Percentiles rank a stretch among this genome's conserved stretches.
These are phyloP conservation scores for Huntiella savannae DNA, from an alignment of 2,329 filamentous ascomycete species.

Conservation along the genomic window DNA sequence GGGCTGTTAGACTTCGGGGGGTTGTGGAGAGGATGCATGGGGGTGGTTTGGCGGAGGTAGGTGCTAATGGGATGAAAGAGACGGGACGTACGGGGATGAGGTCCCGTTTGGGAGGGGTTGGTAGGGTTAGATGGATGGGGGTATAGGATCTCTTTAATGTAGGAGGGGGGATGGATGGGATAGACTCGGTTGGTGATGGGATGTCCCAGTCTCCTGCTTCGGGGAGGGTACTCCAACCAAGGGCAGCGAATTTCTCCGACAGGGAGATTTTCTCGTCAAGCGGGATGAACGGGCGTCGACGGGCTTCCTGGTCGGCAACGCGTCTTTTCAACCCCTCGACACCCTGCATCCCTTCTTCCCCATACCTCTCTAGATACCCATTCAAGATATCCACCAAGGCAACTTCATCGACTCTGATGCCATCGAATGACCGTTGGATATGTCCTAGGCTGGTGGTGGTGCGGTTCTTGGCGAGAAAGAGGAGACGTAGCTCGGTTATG, in stretches of 20 bases:
- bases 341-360: constrained; percentile 16
- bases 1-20: constrained; percentile 4
- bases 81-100: constrained; percentile 1
- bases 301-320: no score
- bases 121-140: no score
- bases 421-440: constrained; percentile 36
- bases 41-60: constrained; percentile 8
- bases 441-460: constrained; percentile 29
- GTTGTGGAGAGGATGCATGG: constrained; percentile 6
- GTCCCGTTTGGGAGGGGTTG: no score
- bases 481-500: constrained; percentile 41
- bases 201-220: no score
- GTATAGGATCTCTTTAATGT: no score
- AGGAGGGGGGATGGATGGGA: no score
- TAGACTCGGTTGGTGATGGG: no score
- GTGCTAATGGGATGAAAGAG: constrained; percentile 4
- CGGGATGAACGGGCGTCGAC: no score
- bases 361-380: constrained; percentile 38
- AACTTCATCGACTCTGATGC: constrained; percentile 31
- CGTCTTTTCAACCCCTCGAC: no score
- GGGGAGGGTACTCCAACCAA: no score
- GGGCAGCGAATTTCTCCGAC: no score
- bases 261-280: no score
- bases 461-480: constrained; percentile 35
- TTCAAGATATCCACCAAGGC: constrained; percentile 34